These are phyloP conservation scores for Boletus rubropictus DNA, from an alignment of 768 basidiomycete genomes.

Conservation along the genomic window DNA sequence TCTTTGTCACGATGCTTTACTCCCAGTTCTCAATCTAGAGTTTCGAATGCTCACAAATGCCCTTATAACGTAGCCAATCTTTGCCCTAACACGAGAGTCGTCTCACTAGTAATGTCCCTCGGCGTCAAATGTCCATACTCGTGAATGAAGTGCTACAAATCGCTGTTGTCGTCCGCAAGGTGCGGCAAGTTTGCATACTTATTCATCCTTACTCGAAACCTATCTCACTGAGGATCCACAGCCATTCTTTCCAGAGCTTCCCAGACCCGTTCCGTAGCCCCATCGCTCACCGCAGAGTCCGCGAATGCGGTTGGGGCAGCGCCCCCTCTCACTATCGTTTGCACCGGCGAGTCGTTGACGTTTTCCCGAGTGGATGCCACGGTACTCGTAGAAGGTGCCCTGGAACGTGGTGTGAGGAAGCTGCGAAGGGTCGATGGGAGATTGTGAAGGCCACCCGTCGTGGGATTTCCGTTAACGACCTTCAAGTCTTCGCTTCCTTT, in stretches of 20 bases:
- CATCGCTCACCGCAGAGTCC: neutral
- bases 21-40: neutral
- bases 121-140: neutral
- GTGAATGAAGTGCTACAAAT: neutral
- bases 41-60: neutral
- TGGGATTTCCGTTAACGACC: neutral
- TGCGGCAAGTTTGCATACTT: neutral
- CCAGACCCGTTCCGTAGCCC: constrained; percentile 10
- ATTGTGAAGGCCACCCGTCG: neutral
- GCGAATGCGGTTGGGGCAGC: neutral
- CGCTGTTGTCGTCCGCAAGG: neutral
- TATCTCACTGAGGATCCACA: constrained; percentile 11
- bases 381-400: constrained; percentile 22
- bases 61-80: neutral
- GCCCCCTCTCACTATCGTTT: neutral
- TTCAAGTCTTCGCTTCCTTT: constrained; percentile 4
- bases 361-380: constrained; percentile 6
- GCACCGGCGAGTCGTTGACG: neutral
- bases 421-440: constrained; percentile 7
- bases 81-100: neutral
- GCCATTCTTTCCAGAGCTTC: constrained; percentile 24
- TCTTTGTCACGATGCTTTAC: neutral
- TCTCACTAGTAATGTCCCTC: neutral
- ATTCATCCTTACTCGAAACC: neutral
- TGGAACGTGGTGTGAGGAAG: constrained; percentile 14